Evolutionary conservation across 192 early-diverging fungal genomes (phyloP).

Genomic region (Umbelopsis sp.): DNA sequence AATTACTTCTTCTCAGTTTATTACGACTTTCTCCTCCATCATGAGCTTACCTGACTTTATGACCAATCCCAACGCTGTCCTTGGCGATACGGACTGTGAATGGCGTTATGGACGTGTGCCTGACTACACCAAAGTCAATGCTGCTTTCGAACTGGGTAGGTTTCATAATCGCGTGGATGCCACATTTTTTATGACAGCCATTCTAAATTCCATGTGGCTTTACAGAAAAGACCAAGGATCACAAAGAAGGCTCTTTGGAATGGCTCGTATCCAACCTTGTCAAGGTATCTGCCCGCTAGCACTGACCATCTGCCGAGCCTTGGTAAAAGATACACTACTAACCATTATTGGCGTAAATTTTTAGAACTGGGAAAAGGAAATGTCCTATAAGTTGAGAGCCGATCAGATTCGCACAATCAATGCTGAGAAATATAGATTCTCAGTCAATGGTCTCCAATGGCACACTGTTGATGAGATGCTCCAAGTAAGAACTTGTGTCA

Average conservation of each 20-base stretch:
- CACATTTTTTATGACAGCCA: neutral
- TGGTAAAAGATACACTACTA: neutral
- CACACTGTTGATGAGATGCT: conserved; percentile 50
- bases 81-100: conserved; percentile 40
- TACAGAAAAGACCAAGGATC: conserved; percentile 40
- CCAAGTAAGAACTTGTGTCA: conserved; percentile 16
- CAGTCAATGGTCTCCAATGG: conserved; percentile 44
- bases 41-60: conserved; percentile 49
- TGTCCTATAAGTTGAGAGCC: conserved; percentile 44
- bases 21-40: conserved; percentile 8
- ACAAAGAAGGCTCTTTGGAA: conserved; percentile 44
- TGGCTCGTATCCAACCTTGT: conserved; percentile 46
- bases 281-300: conserved; percentile 32
- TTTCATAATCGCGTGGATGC: neutral
- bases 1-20: neutral
- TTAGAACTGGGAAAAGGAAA: conserved; percentile 55
- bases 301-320: conserved; percentile 2
- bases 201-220: neutral
- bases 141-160: conserved; percentile 39
- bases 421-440: conserved; percentile 45
- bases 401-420: conserved; percentile 50
- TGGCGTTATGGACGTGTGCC: conserved; percentile 49
- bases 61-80: conserved; percentile 50
- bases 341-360: conserved; percentile 9
- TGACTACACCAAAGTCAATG: conserved; percentile 48